Evolutionary conservation across 768 basidiomycete genomes (phyloP).

Genomic region (Lactarius vividus): DNA sequence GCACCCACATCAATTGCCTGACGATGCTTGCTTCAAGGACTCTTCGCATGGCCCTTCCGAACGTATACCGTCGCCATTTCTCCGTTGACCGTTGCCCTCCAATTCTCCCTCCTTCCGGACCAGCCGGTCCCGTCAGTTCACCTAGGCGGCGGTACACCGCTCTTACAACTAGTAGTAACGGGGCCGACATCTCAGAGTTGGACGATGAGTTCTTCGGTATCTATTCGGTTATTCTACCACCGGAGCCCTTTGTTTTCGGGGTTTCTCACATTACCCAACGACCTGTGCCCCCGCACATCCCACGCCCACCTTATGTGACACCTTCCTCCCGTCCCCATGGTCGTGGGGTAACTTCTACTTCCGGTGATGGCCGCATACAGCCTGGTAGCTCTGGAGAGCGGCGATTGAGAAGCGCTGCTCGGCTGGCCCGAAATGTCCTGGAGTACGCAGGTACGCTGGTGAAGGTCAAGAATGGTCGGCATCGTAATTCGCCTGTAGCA

Average conservation of each 20-base stretch:
- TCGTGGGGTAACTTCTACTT: not conserved
- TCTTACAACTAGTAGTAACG: not conserved
- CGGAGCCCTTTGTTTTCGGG: constrained; percentile 64
- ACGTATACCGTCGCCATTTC: not conserved
- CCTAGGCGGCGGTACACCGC: not conserved
- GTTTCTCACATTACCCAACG: constrained; percentile 59
- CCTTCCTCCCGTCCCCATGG: not conserved
- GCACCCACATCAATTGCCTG: not conserved
- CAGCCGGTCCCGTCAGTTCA: not conserved
- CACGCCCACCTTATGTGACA: constrained; percentile 51
- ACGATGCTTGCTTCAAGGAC: not conserved
- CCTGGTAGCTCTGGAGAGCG: constrained; percentile 21
- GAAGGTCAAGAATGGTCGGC: constrained; percentile 13
- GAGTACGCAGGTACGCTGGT: constrained; percentile 25
- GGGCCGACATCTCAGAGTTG: not conserved
- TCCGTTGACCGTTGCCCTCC: not conserved
- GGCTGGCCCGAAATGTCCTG: constrained; percentile 22
- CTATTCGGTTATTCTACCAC: constrained; percentile 61
- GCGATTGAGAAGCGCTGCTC: constrained; percentile 21
- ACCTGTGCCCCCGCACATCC: constrained; percentile 53
- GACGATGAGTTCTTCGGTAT: constrained; percentile 39
- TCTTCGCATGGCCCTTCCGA: constrained; percentile 8
- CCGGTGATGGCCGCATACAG: constrained; percentile 17
- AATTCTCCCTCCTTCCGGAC: not conserved
- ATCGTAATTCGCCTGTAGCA: not conserved